Evolutionary conservation across 2,329 filamentous ascomycete species (phyloP), one percentile per base, ranked within the genome.

Genomic region (Daldinia sp.): DNA sequence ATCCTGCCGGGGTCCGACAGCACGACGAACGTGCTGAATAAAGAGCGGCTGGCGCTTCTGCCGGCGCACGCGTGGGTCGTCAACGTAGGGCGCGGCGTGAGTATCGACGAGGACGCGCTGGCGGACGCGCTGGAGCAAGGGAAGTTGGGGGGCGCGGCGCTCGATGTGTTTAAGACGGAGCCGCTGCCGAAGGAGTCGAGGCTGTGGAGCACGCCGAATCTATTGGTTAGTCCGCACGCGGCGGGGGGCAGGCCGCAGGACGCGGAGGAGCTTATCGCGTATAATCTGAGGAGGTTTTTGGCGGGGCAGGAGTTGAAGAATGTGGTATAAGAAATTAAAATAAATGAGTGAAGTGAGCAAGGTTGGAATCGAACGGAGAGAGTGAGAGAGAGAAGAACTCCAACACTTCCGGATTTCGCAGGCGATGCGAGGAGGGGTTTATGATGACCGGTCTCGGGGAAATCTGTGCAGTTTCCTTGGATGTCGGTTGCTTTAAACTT

Each of bases 211-310:
- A 80, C 84, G n/a, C 82, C 80, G 50, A 88, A 88, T 70, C 71
- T 82, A 37, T 77, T 88, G 33, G 77, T 89, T 26, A 87, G 85
- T 59, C 87, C 87, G 0, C 87, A 89, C 69, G 86, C 87, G 0
- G 88, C 87, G 0, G 88, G 88, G 2, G 88, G 88, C 0, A 77
- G 89, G 65, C 89, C 89, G 4, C 87, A 89, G 78, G 88, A 85
- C 3, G 82, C 85, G 0, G 88, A 90, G 80, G 82, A 73, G 5
- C 78, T 91, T 74, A 89, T 90, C 68, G 85, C 86, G 44, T 83
- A 88, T 65, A 91, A 91, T 72, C 71, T 91, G 78, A 81, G 88
- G 70, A 80, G 84, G 69, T 88, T 90, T 74, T 70, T 89, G 70
- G 88, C 88, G 0, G 84, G 84, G 0, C 88, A 90, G 81, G 75